Percentiles rank a stretch among this genome's conserved stretches.
phyloP scores from a whole-genome alignment of 1,284 basidiomycete species.

The Neotropicomus parvogracilis region DNA sequence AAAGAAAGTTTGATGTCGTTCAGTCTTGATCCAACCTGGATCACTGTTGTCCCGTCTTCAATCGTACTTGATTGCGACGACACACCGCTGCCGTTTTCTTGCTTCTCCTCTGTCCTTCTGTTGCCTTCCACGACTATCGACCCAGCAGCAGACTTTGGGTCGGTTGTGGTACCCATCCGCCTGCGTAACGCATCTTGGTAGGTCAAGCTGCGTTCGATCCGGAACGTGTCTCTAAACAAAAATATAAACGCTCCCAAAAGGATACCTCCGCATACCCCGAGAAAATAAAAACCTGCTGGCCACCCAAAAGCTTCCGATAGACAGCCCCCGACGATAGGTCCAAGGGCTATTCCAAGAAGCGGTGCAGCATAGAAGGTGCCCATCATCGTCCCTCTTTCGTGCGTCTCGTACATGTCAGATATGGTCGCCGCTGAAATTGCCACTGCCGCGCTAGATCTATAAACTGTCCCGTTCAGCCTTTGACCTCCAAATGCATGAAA shows the following conservation, averaged over 20 bases:
- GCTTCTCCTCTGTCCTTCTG: slow-evolving; percentile 6
- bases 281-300: slow-evolving; percentile 81
- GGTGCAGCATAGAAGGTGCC: slow-evolving; percentile 71
- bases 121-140: slow-evolving; percentile 7
- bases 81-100: slow-evolving; percentile 6
- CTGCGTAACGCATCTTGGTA: slow-evolving; percentile 62
- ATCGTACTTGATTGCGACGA: slow-evolving; percentile 11
- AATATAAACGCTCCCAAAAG: slow-evolving; percentile 59
- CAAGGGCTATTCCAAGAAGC: slow-evolving; percentile 60
- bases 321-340: slow-evolving; percentile 68
- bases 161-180: slow-evolving; percentile 14
- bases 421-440: slow-evolving; percentile 79
- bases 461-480: slow-evolving; percentile 1
- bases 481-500: neutral
- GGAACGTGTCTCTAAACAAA: slow-evolving; percentile 80
- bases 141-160: slow-evolving; percentile 14
- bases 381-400: slow-evolving; percentile 78
- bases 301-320: slow-evolving; percentile 69
- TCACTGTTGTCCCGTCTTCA: slow-evolving; percentile 10
- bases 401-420: slow-evolving; percentile 77
- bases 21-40: slow-evolving; percentile 12
- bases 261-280: slow-evolving; percentile 58
- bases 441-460: slow-evolving; percentile 72
- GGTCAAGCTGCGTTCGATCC: slow-evolving; percentile 71
- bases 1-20: slow-evolving; percentile 55